A percentile compares a stretch with the other conserved stretches of the same genome.
Conservation (phyloP, 1,284 basidiomycete genomes). For the Malassezia restricta region DNA sequence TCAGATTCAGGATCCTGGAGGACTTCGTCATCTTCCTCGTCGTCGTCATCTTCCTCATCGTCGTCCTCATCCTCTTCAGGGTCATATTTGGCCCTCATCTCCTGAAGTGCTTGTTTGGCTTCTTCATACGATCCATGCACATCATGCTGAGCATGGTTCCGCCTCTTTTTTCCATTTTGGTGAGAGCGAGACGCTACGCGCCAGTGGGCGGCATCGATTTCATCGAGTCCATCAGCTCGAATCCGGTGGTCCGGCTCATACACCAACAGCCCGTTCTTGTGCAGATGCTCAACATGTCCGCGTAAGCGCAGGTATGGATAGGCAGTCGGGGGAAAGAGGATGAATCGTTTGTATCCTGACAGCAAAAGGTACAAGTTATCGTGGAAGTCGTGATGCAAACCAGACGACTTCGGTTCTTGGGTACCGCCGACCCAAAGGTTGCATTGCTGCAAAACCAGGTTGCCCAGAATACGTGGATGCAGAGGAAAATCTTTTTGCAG, state of each 20-base stretch:
- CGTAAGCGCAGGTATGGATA: slow-evolving; percentile 29
- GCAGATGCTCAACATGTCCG: slow-evolving; percentile 25
- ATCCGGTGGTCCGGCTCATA: slow-evolving; percentile 19
- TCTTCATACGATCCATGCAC: slow-evolving; percentile 20
- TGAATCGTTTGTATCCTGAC: slow-evolving; percentile 40
- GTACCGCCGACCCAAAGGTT: slow-evolving; percentile 42
- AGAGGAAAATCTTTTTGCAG: slow-evolving; percentile 35
- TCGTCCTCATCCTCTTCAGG: slow-evolving; percentile 22
- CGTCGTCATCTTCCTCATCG: slow-evolving; percentile 3
- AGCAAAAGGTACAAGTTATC: slow-evolving; percentile 44
- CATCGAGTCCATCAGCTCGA: slow-evolving; percentile 35
- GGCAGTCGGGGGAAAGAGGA: slow-evolving; percentile 41
- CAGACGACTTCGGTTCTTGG: slow-evolving; percentile 29
- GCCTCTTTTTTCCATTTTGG: background rate
- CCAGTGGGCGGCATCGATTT: slow-evolving; percentile 38
- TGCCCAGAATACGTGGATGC: slow-evolving; percentile 32
- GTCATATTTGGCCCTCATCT: slow-evolving; percentile 13
- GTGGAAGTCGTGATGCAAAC: slow-evolving; percentile 44
- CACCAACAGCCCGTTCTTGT: slow-evolving; percentile 38
- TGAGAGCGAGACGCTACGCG: slow-evolving; percentile 9
- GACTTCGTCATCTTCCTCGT: slow-evolving; percentile 3
- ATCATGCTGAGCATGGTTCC: slow-evolving; percentile 1
- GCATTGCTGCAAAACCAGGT: slow-evolving; percentile 42
- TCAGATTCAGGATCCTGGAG: slow-evolving; percentile 6
- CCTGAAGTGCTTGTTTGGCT: slow-evolving; percentile 4